phyloP scores from a whole-genome alignment of 305 asterid genomes.

The Solanum chacoense region DNA sequence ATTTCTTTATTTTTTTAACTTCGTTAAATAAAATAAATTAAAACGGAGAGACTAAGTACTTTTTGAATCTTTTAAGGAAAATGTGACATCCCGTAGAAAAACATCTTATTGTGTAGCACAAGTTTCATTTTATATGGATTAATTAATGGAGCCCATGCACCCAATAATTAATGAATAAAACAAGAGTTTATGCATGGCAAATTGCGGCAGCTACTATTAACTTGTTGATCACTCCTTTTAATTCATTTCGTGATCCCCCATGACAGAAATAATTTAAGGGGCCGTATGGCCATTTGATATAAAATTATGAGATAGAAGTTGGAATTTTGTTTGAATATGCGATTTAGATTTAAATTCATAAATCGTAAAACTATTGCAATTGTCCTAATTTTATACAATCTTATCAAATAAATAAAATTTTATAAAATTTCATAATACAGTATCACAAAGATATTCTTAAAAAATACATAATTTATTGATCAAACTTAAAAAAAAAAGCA shows the following conservation, averaged over 20 bases:
- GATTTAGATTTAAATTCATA: too few relatives aligned
- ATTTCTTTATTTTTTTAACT: too few relatives aligned
- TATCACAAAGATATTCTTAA: neutral
- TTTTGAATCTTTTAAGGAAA: neutral
- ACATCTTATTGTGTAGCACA: neutral
- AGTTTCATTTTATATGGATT: neutral
- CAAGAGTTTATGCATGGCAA: neutral
- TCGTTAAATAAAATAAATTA: too few relatives aligned
- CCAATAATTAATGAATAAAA: neutral
- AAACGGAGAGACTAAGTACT: neutral
- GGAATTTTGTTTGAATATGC: neutral
- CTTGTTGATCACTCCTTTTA: neutral
- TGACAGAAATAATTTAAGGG: neutral
- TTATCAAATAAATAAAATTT: too few relatives aligned
- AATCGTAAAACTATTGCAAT: neutral
- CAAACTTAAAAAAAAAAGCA: neutral
- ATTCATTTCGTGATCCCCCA: neutral
- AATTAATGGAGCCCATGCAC: neutral
- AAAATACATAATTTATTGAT: neutral
- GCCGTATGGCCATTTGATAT: neutral
- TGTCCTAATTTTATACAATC: neutral
- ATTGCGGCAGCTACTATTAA: neutral
- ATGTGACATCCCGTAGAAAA: neutral
- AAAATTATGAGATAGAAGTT: neutral
- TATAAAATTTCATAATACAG: neutral